Evolutionary conservation across 106 monocot species (phyloP).

Genomic region (Dendrobium huoshanense): DNA sequence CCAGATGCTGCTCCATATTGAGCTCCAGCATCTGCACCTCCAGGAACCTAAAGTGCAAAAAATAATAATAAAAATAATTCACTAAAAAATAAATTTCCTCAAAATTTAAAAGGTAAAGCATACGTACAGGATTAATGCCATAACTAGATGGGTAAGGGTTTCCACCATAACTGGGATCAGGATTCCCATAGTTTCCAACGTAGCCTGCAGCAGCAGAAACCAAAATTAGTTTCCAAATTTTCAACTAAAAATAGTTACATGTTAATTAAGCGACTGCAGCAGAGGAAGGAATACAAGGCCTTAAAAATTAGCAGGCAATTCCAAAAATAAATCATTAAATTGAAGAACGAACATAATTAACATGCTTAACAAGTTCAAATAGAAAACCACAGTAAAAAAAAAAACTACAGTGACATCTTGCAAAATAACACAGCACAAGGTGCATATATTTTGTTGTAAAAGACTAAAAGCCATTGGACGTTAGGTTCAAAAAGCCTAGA

Average conservation of each 20-base stretch:
- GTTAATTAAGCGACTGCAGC: background rate
- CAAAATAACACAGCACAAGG: background rate
- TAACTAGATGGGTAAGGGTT: constrained; percentile 56
- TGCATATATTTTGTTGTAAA: background rate
- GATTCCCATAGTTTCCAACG: constrained; percentile 53
- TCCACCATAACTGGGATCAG: constrained; percentile 50
- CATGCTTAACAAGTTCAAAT: background rate
- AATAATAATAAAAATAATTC: background rate
- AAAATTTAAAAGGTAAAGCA: background rate
- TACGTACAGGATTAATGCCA: constrained; percentile 57
- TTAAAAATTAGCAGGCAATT: background rate
- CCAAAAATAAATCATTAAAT: background rate
- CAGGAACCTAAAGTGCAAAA: constrained; percentile 31
- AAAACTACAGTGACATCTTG: background rate
- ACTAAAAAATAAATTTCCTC: background rate
- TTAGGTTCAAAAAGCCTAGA: background rate
- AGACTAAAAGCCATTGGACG: background rate
- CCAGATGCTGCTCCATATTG: constrained; percentile 45
- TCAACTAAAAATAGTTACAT: background rate
- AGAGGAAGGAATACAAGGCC: background rate
- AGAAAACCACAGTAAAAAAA: background rate
- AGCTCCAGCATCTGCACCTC: constrained; percentile 34
- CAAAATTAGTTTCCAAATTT: background rate
- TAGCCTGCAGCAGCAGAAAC: constrained; percentile 33
- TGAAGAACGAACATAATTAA: background rate